Conservation (phyloP, 2,329 filamentous ascomycete genomes). For the Juglanconis oblonga region DNA sequence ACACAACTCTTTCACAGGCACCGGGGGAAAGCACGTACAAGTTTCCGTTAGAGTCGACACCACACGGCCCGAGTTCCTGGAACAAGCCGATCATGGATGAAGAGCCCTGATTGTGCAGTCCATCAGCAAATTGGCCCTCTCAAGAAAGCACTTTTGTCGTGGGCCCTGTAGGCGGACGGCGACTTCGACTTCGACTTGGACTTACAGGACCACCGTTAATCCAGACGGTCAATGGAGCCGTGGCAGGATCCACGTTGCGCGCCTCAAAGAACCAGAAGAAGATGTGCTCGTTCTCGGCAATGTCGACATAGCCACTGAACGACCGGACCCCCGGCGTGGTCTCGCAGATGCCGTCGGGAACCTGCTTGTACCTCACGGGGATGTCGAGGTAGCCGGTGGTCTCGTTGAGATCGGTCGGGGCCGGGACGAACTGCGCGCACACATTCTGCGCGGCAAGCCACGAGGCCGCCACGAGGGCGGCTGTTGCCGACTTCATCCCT, state of each 20-base stretch:
- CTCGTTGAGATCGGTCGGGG: conserved; percentile 33
- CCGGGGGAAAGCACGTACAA: conserved; percentile 23
- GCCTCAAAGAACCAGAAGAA: conserved; percentile 52
- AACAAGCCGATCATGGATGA: conserved; percentile 56
- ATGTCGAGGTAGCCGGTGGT: conserved; percentile 34
- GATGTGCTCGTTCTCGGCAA: conserved; percentile 36
- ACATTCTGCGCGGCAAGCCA: background rate
- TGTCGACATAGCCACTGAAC: conserved; percentile 41
- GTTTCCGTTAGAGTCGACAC: conserved; percentile 40
- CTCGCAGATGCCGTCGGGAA: conserved; percentile 44
- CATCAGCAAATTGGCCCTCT: background rate
- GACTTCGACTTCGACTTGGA: background rate
- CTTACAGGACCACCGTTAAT: conserved; percentile 46
- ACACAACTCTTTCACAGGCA: no score
- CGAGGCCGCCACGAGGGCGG: background rate
- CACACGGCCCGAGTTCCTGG: conserved; percentile 38
- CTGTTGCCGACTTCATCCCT: background rate
- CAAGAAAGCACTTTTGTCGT: background rate
- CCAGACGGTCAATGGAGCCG: conserved; percentile 49
- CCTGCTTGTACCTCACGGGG: conserved; percentile 45
- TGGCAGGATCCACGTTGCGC: conserved; percentile 37
- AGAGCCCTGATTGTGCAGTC: conserved; percentile 31
- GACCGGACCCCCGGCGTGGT: conserved; percentile 38
- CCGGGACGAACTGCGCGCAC: conserved; percentile 31
- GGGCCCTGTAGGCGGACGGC: no score